phyloP scores from a whole-genome alignment of 208 protist species.

The Leptomonas pyrrhocoris region DNA sequence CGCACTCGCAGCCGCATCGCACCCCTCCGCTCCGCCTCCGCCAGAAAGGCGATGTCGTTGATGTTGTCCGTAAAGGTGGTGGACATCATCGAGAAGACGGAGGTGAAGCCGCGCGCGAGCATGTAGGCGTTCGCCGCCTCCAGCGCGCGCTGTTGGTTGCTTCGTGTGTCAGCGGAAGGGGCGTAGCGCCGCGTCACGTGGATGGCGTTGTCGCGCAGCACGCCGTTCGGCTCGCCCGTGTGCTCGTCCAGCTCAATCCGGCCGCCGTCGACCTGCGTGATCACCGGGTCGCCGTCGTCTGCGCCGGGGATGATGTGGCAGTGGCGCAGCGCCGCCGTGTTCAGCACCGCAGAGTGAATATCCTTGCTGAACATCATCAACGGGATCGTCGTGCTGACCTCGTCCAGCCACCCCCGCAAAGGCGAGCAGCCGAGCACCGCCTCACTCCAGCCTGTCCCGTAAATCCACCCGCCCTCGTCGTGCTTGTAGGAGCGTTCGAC shows the following conservation, averaged over 20 bases:
- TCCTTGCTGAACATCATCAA: conserved; percentile 63
- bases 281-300: conserved; percentile 32
- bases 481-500: conserved; percentile 23
- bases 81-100: conserved; percentile 59
- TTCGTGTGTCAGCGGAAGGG: conserved; percentile 23
- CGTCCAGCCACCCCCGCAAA: conserved; percentile 60
- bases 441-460: conserved; percentile 55
- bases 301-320: conserved; percentile 53
- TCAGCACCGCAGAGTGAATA: conserved; percentile 61
- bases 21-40: conserved; percentile 32
- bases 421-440: conserved; percentile 57
- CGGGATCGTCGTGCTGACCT: conserved; percentile 40
- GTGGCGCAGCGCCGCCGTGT: conserved; percentile 45
- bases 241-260: conserved; percentile 40
- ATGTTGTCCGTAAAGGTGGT: conserved; percentile 45
- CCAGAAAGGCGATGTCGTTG: conserved; percentile 39
- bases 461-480: conserved; percentile 42
- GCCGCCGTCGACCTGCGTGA: conserved; percentile 40
- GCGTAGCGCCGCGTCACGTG: conserved; percentile 31
- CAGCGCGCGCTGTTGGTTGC: conserved; percentile 21
- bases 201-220: conserved; percentile 69
- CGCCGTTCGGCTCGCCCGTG: conserved; percentile 55
- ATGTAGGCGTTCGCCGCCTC: conserved; percentile 36
- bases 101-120: conserved; percentile 51
- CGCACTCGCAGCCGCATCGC: conserved; percentile 49